Conservation (phyloP, 2,329 filamentous ascomycete genomes). For the Fusarium camptoceras region DNA sequence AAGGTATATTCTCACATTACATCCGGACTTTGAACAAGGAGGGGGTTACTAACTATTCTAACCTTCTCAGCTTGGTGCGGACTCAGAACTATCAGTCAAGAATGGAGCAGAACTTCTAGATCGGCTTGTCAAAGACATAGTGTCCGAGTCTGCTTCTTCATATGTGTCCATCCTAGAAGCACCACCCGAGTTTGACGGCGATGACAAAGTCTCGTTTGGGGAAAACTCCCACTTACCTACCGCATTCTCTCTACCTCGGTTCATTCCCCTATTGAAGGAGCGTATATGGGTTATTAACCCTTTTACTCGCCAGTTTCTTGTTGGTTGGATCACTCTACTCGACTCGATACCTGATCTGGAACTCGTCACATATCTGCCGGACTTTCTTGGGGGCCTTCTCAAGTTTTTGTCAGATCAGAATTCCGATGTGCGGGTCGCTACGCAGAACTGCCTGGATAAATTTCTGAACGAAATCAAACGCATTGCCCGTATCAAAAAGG, state of each 20-base stretch:
- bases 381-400: slow-evolving; percentile 89
- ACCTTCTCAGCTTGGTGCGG: slow-evolving; percentile 80
- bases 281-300: slow-evolving; percentile 94
- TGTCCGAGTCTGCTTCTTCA: slow-evolving; percentile 92
- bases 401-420: slow-evolving; percentile 94
- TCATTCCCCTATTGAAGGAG: slow-evolving; percentile 94
- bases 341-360: slow-evolving; percentile 98
- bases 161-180: slow-evolving; percentile 90
- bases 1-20: slow-evolving; percentile 69
- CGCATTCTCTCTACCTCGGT: slow-evolving; percentile 89
- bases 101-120: slow-evolving; percentile 97
- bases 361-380: slow-evolving; percentile 90
- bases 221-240: slow-evolving; percentile 72
- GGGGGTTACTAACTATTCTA: not conserved
- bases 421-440: slow-evolving; percentile 92
- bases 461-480: slow-evolving; percentile 95
- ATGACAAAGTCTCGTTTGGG: slow-evolving; percentile 60
- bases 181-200: slow-evolving; percentile 57
- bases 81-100: slow-evolving; percentile 96
- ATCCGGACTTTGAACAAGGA: not conserved
- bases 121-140: slow-evolving; percentile 94
- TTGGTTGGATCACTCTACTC: slow-evolving; percentile 93
- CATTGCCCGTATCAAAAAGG: slow-evolving; percentile 91
- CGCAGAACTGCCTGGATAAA: slow-evolving; percentile 86
- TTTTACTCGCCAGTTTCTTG: slow-evolving; percentile 93